Evolutionary conservation across 164 flowering plant species (phyloP), one percentile per base, ranked within the genome.

Genomic region (Kingdonia uniflora): DNA sequence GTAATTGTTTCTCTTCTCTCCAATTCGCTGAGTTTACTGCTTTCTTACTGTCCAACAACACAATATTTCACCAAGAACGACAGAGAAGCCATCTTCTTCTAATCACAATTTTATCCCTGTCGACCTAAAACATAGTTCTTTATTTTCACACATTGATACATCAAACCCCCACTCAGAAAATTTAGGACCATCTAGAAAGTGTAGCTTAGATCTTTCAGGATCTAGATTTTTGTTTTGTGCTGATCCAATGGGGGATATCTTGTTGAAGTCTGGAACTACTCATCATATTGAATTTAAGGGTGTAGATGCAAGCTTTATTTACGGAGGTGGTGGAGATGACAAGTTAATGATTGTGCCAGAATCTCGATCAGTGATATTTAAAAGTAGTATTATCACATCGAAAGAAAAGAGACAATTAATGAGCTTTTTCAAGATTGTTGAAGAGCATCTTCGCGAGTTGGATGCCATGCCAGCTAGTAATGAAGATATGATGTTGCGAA

Each of bases 201-300:
- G 85, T 67, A 64, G 46, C 58, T 35, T 82, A 6, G 96, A 92
- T 55, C 54, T 84, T 43, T 63, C 69, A 0, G 96, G 96, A 11
- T 96, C 99, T 42, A 78, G 91, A 73, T 82, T 77, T 59, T 56
- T 85, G 57, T 74, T 82, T 57, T 79, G 95, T 46, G 86, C 91
- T 15, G 96, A 88, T 58, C 46, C 81, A 8, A 56, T 72, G 24
- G 76, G 84, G 26, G 87, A 80, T 23, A 52, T 82, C 45, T 48
- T 92, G 65, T 29, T 86, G 42, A 81, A 70, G 46, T 80, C 91
- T 0, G 88, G 82, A 0, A 76, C 78, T 0, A 74, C 63, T 42
- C 75, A 76, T 59, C 83, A 82, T 46, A 5, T 92, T 58, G 95
- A 88, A 56, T 88, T 92, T 67, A 92, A 83, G 73, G 61, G 82